Evolutionary conservation across 441 rosid genomes (phyloP), one percentile per base, ranked within the genome.

Genomic region (Euphorbia corollata): DNA sequence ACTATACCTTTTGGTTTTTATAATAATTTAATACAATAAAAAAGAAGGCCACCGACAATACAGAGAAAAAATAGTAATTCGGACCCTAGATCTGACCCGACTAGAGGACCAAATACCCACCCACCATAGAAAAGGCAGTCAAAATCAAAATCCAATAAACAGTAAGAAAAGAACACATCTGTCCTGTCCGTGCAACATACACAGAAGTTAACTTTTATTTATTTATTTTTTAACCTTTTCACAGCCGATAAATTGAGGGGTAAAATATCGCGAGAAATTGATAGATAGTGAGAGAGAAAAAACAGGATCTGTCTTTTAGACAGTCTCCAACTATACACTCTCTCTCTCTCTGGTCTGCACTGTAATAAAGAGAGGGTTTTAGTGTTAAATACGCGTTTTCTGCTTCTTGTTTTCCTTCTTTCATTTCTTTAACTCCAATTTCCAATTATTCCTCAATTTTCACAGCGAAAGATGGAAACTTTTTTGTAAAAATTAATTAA

Each of bases 291-390:
- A 57, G 41, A 41, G 53, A 72, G 18, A 32, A 65, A 36, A 51
- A n/a, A 19, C 8, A 12, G 6, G n/a, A 18, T 51, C 61, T 71
- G 78, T 77, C 84, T 66, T 58, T 19, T 63, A 18, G 32, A 45
- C 56, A 22, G 39, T 54, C 13, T 51, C 50, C 19, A 1, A 62
- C 43, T 11, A 13, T 10, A 8, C 32, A 0, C 7, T 24, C 41
- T 8, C 15, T 11, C 38, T n/a, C 39, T 36, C 5, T 0, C 5
- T 8, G 41, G 7, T 36, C 41, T 36, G 7, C 41, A 36, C 41
- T 36, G 41, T 36, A 36, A 36, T 36, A 36, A 36, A 36, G 41
- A 36, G 41, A 10, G 15, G 47, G 53, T 5, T 5, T 47, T 13
- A 9, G 16, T 50, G 53, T 20, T 39, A 13, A 12, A 60, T 55